Evolutionary conservation across 495 filamentous ascomycete genomes (phyloP), one percentile per base, ranked within the genome.

Genomic region (Acidiella bohemica): DNA sequence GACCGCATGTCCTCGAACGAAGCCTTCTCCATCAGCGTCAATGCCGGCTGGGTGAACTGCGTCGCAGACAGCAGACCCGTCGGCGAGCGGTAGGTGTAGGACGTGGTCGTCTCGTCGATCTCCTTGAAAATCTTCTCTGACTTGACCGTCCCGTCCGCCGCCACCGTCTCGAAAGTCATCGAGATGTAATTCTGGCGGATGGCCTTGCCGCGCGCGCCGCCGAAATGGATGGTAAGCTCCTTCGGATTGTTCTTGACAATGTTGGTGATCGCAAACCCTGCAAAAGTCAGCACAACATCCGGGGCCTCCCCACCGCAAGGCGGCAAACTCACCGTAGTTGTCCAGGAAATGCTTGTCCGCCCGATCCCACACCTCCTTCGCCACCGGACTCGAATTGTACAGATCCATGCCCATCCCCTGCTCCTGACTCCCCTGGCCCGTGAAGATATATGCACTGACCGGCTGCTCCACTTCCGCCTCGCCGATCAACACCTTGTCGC

Each of bases 391-490:
- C 65, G 76, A 88, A 42, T 64, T 78, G 53, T 99, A 99, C 25
- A 99, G 73, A 59, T 95, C 90, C 90, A 99, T 99, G 62, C 90
- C 90, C 90, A 99, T 99, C 35, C 90, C 90, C 58, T 96, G 92
- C 59, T 96, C 90, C 60, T 99, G 90, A 24, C 83, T 92, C 34
- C 90, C 90, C 59, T 99, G 90, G 25, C 90, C 90, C 36, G 90
- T 99, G 64, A 99, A 99, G 46, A 99, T 84, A 50, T 99, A 99
- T 5, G 87, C 75, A 16, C 87, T 87, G 16, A 88, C 82, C n/a
- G 92, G 92, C 55, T 99, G 90, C 60, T 99, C 90, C 42, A 99
- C 86, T 58, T 99, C 90, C 13, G 92, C 92, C 64, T 96, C 92
- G 46, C 85, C 90, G 21, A 88, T 60, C 1, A 99, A 68, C 13